These are phyloP conservation scores for Diaporthe nobilis DNA, from an alignment of 2,329 filamentous ascomycete genomes.

Conservation along the genomic window DNA sequence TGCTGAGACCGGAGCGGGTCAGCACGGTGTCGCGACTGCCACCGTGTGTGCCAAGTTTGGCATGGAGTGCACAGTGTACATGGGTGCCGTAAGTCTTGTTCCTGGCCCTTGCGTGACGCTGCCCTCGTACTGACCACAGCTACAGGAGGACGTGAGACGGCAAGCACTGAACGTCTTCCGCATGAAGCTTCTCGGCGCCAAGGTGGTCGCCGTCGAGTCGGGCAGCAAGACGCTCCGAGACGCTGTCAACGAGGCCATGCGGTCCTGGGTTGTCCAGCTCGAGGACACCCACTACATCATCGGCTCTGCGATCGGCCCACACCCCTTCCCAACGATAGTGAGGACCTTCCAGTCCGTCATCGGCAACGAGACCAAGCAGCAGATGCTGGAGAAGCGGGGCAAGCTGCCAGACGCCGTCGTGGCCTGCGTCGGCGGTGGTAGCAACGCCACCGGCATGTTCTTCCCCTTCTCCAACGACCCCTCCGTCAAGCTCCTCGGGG, in stretches of 20 bases:
- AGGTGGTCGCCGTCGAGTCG: constrained; percentile 92
- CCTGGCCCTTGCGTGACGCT: not conserved
- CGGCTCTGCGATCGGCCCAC: constrained; percentile 95
- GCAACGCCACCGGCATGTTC: constrained; percentile 98
- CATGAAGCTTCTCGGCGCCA: constrained; percentile 95
- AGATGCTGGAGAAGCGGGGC: constrained; percentile 87
- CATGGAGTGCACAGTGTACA: constrained; percentile 98
- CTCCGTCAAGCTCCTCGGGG: constrained; percentile 89
- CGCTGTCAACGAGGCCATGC: constrained; percentile 94
- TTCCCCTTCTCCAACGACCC: constrained; percentile 92
- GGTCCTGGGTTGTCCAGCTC: constrained; percentile 93
- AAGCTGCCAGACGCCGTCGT: constrained; percentile 97
- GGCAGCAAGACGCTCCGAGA: constrained; percentile 87
- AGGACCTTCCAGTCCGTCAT: constrained; percentile 98
- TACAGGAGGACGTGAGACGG: constrained; percentile 87
- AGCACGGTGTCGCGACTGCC: constrained; percentile 97
- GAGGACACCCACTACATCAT: constrained; percentile 98
- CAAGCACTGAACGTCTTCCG: constrained; percentile 99
- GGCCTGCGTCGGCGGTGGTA: constrained; percentile 95
- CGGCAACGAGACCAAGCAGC: constrained; percentile 91
- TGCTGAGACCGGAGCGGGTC: constrained; percentile 95
- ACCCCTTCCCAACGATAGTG: constrained; percentile 98
- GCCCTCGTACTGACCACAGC: constrained; percentile 45
- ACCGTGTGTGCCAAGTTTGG: constrained; percentile 98
- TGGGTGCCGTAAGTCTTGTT: constrained; percentile 78